Conservation (phyloP, 345 rosid species). For the Camelina sativa region DNA sequence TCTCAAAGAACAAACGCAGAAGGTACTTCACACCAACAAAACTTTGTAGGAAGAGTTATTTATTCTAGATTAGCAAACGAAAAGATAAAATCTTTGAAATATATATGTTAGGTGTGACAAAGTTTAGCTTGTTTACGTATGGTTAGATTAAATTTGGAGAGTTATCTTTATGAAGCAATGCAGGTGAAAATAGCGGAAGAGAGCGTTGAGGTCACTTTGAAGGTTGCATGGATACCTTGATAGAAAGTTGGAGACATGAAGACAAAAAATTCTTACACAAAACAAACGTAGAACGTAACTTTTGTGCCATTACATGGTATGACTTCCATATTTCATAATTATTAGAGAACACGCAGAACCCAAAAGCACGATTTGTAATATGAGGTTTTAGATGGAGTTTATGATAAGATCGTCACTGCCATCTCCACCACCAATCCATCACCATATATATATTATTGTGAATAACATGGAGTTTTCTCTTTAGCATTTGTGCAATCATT, state of each 20-base stretch:
- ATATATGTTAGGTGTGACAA: constrained; percentile 10
- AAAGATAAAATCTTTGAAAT: background rate
- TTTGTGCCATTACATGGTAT: constrained; percentile 16
- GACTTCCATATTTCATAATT: background rate
- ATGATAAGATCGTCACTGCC: constrained; percentile 15
- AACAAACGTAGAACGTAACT: constrained; percentile 14
- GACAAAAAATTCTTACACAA: background rate
- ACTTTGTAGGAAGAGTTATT: constrained; percentile 11
- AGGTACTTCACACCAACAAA: constrained; percentile 52
- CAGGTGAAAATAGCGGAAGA: constrained; percentile 44
- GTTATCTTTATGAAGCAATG: constrained; percentile 37
- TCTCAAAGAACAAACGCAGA: constrained; percentile 82
- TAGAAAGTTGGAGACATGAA: constrained; percentile 21
- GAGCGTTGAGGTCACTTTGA: constrained; percentile 37
- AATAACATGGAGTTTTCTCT: constrained; percentile 4
- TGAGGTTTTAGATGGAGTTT: constrained; percentile 20
- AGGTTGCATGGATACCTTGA: constrained; percentile 28
- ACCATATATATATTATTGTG: constrained; percentile 11
- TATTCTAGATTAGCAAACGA: background rate
- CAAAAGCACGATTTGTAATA: constrained; percentile 24
- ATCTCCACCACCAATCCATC: background rate
- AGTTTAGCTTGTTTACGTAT: background rate
- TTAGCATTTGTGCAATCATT: background rate
- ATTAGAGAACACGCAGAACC: constrained; percentile 15
- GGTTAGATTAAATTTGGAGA: constrained; percentile 22